Percentiles rank a stretch among this genome's conserved stretches.
Evolutionary conservation across 2,329 filamentous ascomycete genomes (phyloP).

Genomic region (Pyricularia pennisetigena): DNA sequence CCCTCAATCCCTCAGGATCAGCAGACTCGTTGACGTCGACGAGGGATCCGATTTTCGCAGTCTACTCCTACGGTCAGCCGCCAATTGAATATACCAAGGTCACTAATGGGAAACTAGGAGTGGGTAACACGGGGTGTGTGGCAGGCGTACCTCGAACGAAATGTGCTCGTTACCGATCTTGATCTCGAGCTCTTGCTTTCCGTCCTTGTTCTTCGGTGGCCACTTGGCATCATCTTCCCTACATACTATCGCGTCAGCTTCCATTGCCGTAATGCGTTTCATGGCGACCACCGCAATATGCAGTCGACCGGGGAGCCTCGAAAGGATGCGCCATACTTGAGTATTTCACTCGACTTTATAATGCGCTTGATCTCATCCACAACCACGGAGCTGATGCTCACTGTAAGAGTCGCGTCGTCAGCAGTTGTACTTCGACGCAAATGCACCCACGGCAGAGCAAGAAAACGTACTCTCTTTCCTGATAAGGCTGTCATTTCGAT

Average conservation of each 20-base stretch:
- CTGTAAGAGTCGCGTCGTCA: constrained; percentile 32
- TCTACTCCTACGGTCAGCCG: constrained; percentile 40
- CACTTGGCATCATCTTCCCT: constrained; percentile 98
- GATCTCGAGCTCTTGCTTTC: constrained; percentile 92
- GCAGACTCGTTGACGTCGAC: constrained; percentile 95
- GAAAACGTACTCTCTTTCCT: constrained; percentile 86
- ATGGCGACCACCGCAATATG: neutral
- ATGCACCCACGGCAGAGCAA: neutral
- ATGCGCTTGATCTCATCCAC: constrained; percentile 95
- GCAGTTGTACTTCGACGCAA: neutral
- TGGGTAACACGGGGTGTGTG: neutral
- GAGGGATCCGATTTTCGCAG: constrained; percentile 93
- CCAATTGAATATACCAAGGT: neutral
- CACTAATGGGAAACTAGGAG: neutral
- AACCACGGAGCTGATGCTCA: constrained; percentile 89
- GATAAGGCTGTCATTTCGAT: constrained; percentile 95
- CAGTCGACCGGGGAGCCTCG: neutral
- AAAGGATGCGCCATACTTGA: constrained; percentile 57
- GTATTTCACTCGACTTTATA: constrained; percentile 92
- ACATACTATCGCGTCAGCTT: constrained; percentile 14
- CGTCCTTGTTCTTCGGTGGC: constrained; percentile 99
- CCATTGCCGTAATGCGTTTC: neutral
- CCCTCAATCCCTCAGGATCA: constrained; percentile 88
- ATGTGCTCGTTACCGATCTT: constrained; percentile 91
- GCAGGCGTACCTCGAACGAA: constrained; percentile 71